phyloP scores from a whole-genome alignment of 1,284 basidiomycete genomes.

The Ustilago tritici region DNA sequence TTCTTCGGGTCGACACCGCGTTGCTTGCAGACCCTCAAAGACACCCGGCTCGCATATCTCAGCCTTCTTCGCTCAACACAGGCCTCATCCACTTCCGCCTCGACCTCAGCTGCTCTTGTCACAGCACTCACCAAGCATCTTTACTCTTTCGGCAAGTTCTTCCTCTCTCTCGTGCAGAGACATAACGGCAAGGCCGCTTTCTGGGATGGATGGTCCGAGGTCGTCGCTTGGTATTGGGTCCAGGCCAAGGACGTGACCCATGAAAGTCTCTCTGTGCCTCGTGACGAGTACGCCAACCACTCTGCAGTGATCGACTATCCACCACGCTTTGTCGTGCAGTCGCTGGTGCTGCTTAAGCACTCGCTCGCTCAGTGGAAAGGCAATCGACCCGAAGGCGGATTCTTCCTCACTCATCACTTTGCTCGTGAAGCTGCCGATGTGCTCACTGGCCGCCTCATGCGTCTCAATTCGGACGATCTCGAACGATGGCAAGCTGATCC shows the following conservation, averaged over 20 bases:
- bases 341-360: slow-evolving; percentile 60
- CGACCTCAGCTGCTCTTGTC: slow-evolving; percentile 23
- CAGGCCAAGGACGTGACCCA: slow-evolving; percentile 48
- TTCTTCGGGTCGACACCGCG: slow-evolving; percentile 64
- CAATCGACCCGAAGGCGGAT: slow-evolving; percentile 32
- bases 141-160: slow-evolving; percentile 65
- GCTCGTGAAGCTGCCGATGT: slow-evolving; percentile 58
- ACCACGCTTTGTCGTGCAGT: slow-evolving; percentile 63
- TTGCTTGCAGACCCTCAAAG: slow-evolving; percentile 52
- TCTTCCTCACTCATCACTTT: slow-evolving; percentile 56
- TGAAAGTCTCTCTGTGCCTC: slow-evolving; percentile 46
- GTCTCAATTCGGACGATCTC: slow-evolving; percentile 59
- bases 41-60: slow-evolving; percentile 49
- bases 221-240: slow-evolving; percentile 67
- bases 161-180: slow-evolving; percentile 58
- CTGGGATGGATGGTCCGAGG: slow-evolving; percentile 67
- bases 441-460: slow-evolving; percentile 60
- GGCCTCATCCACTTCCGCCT: slow-evolving; percentile 19
- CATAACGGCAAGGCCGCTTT: slow-evolving; percentile 62
- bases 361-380: slow-evolving; percentile 63
- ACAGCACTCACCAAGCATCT: slow-evolving; percentile 65
- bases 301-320: slow-evolving; percentile 57
- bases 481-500: slow-evolving; percentile 62
- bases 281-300: slow-evolving; percentile 45
- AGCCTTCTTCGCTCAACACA: slow-evolving; percentile 37